Evolutionary conservation across 768 basidiomycete species (phyloP), one percentile per base, ranked within the genome.

Genomic region (Cyclocybe aegerita): DNA sequence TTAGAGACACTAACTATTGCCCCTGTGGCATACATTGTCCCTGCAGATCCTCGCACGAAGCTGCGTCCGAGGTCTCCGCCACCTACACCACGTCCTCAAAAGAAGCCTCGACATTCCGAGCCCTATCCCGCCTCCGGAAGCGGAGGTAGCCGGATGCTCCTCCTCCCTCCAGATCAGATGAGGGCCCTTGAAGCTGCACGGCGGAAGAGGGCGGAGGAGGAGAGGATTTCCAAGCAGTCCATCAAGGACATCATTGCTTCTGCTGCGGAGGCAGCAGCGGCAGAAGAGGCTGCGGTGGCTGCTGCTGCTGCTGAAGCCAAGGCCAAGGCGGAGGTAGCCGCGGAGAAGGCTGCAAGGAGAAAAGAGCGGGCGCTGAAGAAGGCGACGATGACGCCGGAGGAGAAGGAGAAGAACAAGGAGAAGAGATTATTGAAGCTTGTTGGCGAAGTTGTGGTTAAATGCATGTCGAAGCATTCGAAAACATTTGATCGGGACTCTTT

Each of bases 371-470:
- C 66, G 1, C 52, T 63, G 16, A 75, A 72, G 60, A 84, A 81
- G 60, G 55, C 58, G 10, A 65, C 69, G 50, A 45, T 53, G 45
- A 70, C 77, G 36, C 65, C 76, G 40, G 81, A 85, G 56, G 80
- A 86, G 59, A 84, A 77, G 63, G 83, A 86, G 63, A 78, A 73
- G 4, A 75, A 75, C 43, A 88, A 86, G 75, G 93, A 97, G 71
- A 95, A 93, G 78, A 70, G 81, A 53, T 63, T 97, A 55, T 63
- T 85, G 56, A 91, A 91, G 65, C 76, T 98, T 33, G 83, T 98
- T 12, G 90, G 93, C 6, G 83, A 85, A 1, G 84, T 96, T 5
- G 96, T 99, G 36, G 96, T 99, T 35, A 88, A 85, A 67, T 85
- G 78, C 50, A 94, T 98, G 93, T 89, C 86, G 50, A 97, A 94